Percentiles rank a stretch among this genome's conserved stretches.
These are phyloP conservation scores for Colletotrichum simmondsii DNA, from an alignment of 2,329 filamentous ascomycete genomes.

Conservation along the genomic window DNA sequence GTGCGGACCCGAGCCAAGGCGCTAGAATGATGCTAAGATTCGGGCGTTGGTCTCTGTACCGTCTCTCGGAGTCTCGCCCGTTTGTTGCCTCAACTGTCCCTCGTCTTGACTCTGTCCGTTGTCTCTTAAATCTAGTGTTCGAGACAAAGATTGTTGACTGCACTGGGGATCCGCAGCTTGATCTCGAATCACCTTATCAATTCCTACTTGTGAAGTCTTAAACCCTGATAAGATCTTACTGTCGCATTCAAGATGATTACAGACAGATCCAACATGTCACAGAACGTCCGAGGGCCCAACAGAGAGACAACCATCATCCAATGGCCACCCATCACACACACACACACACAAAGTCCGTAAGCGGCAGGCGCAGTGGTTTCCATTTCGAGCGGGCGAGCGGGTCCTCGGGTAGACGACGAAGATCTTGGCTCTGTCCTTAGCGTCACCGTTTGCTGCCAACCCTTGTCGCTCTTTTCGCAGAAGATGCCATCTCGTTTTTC, in stretches of 20 bases:
- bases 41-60: constrained; percentile 2
- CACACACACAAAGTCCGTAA: neutral
- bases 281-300: neutral
- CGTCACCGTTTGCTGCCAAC: constrained; percentile 14
- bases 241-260: neutral
- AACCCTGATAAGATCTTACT: neutral
- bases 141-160: neutral
- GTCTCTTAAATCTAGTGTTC: neutral
- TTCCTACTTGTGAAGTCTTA: neutral
- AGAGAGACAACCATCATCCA: neutral
- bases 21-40: constrained; percentile 28
- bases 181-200: neutral
- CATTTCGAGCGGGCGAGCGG: constrained; percentile 19
- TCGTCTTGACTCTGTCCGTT: neutral
- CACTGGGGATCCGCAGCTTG: neutral
- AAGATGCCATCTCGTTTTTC: constrained; percentile 1
- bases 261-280: neutral
- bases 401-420: constrained; percentile 19
- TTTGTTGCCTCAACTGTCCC: neutral
- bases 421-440: constrained; percentile 24
- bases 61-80: neutral
- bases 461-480: neutral
- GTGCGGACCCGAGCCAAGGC: constrained; percentile 23
- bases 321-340: neutral
- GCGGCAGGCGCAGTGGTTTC: constrained; percentile 22